Base-by-base conservation (phyloP, 768 basidiomycete species). In the Xerocomellus intermedius region DNA sequence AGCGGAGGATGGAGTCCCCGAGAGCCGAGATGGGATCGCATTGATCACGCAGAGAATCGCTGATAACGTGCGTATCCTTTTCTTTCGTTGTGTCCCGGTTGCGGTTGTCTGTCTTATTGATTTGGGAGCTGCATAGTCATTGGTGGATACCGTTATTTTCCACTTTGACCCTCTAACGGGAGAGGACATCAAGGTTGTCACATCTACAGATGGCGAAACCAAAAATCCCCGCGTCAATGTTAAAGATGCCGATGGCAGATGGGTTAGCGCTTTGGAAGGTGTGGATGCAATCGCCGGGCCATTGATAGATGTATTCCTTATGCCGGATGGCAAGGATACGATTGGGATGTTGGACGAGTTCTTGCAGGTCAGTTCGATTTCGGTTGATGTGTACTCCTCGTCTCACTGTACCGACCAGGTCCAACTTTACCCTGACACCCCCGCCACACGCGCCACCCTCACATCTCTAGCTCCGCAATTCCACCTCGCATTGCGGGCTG, bases 91-190 rank as follows among this genome's bases (percentile, higher is more conserved):
- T 16, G 32, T 32, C 26, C 14, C 2, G 39, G 33, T 8, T 22
- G 19, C 24, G 19, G 22, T 52, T 45, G 41, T 38, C 47, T 32
- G 38, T 46, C 42, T 38, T 43, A 33, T 44, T 66, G 52, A 69
- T 42, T 28, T 7, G 2, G 41, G 30, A 19, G n/a, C 21, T 26
- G 36, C 48, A 33, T 55, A 90, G 86, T 69, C 76, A 8, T 74
- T 85, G 41, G 78, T 83, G 8, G 86, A 89, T 56, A 91, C 89
- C 0, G 87, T 90, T 2, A 50, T 89, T 12, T 91, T 89, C 75
- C 87, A 90, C 48, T 72, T 94, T 32, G 80, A 92, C 58, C 86
- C 89, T 1, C 62, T 90, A n/a, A 92, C 87, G 0, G 91, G 91
- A n/a, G 77, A 78, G n/a, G 84, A 89, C 50, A 69, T 71, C 7